Conservation (phyloP, 2,329 filamentous ascomycete genomes). For the Neonectria sp. region DNA sequence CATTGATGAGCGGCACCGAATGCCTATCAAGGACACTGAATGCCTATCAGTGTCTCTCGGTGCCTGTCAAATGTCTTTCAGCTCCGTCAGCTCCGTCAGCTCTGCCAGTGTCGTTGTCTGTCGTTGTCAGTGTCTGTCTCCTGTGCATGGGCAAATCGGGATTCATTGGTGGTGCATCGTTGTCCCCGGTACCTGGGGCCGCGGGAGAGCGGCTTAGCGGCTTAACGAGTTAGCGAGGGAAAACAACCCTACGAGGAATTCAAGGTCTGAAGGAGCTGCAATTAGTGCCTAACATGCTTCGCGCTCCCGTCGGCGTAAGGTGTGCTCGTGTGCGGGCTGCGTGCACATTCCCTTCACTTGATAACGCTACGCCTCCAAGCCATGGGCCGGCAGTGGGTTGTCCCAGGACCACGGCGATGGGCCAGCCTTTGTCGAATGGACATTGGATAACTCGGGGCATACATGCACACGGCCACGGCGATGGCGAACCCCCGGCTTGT, state of each 20-base stretch:
- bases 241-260: not conserved
- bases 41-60: no score
- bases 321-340: slow-evolving; percentile 12
- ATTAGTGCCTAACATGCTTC: no score
- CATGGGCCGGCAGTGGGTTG: not conserved
- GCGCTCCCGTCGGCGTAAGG: not conserved
- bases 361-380: not conserved
- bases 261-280: not conserved
- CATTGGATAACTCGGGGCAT: not conserved
- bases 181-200: slow-evolving; percentile 11
- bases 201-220: not conserved
- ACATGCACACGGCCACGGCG: not conserved
- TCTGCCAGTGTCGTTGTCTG: not conserved
- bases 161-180: not conserved
- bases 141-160: not conserved
- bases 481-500: not conserved
- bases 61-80: no score
- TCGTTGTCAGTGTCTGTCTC: not conserved
- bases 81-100: no score
- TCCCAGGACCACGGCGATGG: slow-evolving; percentile 2
- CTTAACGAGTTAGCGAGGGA: not conserved
- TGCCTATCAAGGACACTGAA: no score
- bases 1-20: not conserved
- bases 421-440: slow-evolving; percentile 1
- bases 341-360: not conserved